Evolutionary conservation across 495 filamentous ascomycete genomes (phyloP).

Genomic region (Penicillium verhagenii): DNA sequence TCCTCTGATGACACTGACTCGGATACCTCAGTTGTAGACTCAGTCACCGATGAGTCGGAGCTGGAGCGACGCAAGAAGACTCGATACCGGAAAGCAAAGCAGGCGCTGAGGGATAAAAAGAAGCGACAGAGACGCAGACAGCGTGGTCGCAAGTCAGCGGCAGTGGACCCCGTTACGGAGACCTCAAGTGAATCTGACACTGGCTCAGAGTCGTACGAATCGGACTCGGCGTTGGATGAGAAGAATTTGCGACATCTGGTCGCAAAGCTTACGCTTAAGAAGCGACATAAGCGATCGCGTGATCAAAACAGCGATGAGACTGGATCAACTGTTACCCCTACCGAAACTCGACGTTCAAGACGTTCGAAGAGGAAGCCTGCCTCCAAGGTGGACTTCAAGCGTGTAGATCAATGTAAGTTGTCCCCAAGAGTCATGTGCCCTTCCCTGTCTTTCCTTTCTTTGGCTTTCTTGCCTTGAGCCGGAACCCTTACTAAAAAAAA

Average conservation of each 20-base stretch:
- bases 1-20: slow-evolving; percentile 4
- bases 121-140: slow-evolving; percentile 43
- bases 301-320: slow-evolving; percentile 27
- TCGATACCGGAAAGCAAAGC: slow-evolving; percentile 40
- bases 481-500: too few relatives aligned
- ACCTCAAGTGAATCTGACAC: slow-evolving; percentile 30
- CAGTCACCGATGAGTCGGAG: slow-evolving; percentile 25
- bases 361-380: slow-evolving; percentile 48
- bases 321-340: slow-evolving; percentile 6
- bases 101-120: slow-evolving; percentile 34
- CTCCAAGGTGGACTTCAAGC: slow-evolving; percentile 75
- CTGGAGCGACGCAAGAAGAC: slow-evolving; percentile 29
- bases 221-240: slow-evolving; percentile 30
- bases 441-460: too few relatives aligned
- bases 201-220: slow-evolving; percentile 33
- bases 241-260: slow-evolving; percentile 48
- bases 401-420: slow-evolving; percentile 71
- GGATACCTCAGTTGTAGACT: slow-evolving; percentile 11
- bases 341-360: slow-evolving; percentile 17
- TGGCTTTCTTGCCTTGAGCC: too few relatives aligned
- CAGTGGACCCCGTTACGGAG: slow-evolving; percentile 37
- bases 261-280: slow-evolving; percentile 49
- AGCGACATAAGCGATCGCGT: slow-evolving; percentile 34
- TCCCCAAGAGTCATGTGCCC: too few relatives aligned
- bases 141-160: slow-evolving; percentile 30